Conservation (phyloP, 768 basidiomycete species). For the Pleurotus tuoliensis region DNA sequence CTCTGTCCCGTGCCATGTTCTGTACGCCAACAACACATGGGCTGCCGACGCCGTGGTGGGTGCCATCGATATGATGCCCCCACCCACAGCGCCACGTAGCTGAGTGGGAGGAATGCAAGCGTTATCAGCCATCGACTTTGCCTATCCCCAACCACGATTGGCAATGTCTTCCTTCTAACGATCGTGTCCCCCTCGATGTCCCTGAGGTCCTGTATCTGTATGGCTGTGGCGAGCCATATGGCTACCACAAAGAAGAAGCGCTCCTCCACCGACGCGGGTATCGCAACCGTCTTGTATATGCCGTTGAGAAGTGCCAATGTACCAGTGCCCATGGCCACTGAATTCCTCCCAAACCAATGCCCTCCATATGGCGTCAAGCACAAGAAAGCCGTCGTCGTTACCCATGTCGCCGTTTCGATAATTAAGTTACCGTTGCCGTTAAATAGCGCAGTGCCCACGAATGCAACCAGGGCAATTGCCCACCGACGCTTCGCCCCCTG, state of each 20-base stretch:
- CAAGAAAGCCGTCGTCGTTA: constrained; percentile 9
- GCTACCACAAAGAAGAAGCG: constrained; percentile 7
- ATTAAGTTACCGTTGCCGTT: constrained; percentile 6
- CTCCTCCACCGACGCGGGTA: not conserved
- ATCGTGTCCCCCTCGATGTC: constrained; percentile 13
- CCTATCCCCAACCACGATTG: constrained; percentile 10
- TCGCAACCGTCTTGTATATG: constrained; percentile 9
- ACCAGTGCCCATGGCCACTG: constrained; percentile 11
- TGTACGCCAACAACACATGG: constrained; percentile 11
- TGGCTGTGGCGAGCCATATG: constrained; percentile 8
- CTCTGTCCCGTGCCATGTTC: constrained; percentile 5
- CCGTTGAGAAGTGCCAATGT: constrained; percentile 14
- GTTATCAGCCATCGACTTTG: constrained; percentile 8
- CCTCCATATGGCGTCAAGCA: constrained; percentile 12
- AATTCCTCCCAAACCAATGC: constrained; percentile 16
- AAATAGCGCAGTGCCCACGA: constrained; percentile 5
- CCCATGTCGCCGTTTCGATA: constrained; percentile 11
- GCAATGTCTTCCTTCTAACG: constrained; percentile 13
- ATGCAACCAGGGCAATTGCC: constrained; percentile 4
- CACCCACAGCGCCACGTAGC: constrained; percentile 2
- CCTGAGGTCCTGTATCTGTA: constrained; percentile 13
- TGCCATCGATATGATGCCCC: constrained; percentile 5
- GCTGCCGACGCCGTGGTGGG: not conserved
- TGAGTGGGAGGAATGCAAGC: constrained; percentile 7
- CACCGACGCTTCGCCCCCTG: constrained; percentile 14